phyloP scores from a whole-genome alignment of 2,329 filamentous ascomycete genomes.

The Stenocarpella maydis region DNA sequence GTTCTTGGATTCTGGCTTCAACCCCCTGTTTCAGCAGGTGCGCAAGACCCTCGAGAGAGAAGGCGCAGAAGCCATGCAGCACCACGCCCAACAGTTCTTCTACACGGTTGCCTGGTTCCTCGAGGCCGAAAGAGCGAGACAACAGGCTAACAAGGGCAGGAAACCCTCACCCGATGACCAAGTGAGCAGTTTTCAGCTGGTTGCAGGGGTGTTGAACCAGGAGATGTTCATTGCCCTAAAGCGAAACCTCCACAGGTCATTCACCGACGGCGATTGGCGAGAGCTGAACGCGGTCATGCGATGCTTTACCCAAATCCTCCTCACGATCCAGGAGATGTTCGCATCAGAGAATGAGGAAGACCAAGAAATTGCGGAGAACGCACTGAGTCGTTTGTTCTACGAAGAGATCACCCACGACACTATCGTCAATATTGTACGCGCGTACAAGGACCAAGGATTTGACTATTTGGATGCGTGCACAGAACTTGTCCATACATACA shows the following conservation, averaged over 20 bases:
- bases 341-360: slow-evolving; percentile 88
- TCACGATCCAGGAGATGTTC: slow-evolving; percentile 93
- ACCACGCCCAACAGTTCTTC: slow-evolving; percentile 87
- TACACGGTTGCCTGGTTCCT: slow-evolving; percentile 95
- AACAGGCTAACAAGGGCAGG: slow-evolving; percentile 64
- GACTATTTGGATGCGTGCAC: slow-evolving; percentile 93
- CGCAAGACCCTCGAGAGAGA: slow-evolving; percentile 92
- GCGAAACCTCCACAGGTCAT: slow-evolving; percentile 78
- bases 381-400: slow-evolving; percentile 96
- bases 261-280: slow-evolving; percentile 86
- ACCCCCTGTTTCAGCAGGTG: slow-evolving; percentile 85
- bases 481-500: slow-evolving; percentile 88
- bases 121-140: slow-evolving; percentile 80
- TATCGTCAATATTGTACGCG: slow-evolving; percentile 79
- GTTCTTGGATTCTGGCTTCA: slow-evolving; percentile 94
- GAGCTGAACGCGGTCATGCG: slow-evolving; percentile 89
- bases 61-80: slow-evolving; percentile 78
- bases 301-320: slow-evolving; percentile 92
- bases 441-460: slow-evolving; percentile 94
- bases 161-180: slow-evolving; percentile 58
- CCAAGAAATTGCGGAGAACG: slow-evolving; percentile 97
- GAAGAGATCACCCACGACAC: slow-evolving; percentile 94
- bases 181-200: slow-evolving; percentile 81
- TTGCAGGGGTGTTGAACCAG: slow-evolving; percentile 91
- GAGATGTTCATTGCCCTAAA: slow-evolving; percentile 93